phyloP scores from a whole-genome alignment of 139 green algal genomes.

The Edaphochlamys debaryana region DNA sequence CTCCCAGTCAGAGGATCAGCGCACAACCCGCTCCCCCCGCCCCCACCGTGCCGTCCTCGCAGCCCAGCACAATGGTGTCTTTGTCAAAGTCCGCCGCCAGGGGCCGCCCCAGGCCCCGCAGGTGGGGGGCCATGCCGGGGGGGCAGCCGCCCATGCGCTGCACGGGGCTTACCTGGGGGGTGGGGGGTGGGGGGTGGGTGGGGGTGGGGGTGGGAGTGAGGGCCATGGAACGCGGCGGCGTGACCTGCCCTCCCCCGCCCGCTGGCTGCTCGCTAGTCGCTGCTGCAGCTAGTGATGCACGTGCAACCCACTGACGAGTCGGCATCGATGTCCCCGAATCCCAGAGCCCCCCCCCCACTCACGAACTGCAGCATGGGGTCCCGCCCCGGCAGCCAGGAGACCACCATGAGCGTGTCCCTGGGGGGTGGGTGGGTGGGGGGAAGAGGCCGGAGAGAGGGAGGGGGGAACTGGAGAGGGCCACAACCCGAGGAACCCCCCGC shows the following conservation, averaged over 20 bases:
- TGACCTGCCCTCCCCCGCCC: too few species aligned
- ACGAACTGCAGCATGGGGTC: slow-evolving; percentile 41
- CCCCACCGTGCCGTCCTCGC: slow-evolving; percentile 28
- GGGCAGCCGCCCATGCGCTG: neutral
- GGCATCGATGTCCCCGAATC: too few species aligned
- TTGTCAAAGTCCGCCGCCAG: slow-evolving; percentile 18
- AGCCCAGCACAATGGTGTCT: slow-evolving; percentile 15
- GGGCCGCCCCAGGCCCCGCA: slow-evolving; percentile 2
- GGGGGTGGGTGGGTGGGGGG: too few species aligned
- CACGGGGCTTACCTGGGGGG: neutral
- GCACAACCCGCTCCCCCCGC: neutral
- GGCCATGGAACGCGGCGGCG: too few species aligned
- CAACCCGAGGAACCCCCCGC: too few species aligned
- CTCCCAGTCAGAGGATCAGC: too few species aligned
- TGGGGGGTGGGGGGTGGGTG: neutral
- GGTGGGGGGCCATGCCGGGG: slow-evolving; percentile 5
- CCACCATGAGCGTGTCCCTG: neutral
- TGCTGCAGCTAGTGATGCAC: too few species aligned
- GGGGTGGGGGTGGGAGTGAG: too few species aligned
- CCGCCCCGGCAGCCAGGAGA: slow-evolving; percentile 16
- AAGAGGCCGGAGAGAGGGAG: too few species aligned
- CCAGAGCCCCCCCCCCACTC: neutral
- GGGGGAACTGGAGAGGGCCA: too few species aligned
- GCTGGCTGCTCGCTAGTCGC: too few species aligned
- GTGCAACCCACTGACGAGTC: too few species aligned